Evolutionary conservation across 768 basidiomycete species (phyloP).

Genomic region (Sistotremastrum niveocremeum): DNA sequence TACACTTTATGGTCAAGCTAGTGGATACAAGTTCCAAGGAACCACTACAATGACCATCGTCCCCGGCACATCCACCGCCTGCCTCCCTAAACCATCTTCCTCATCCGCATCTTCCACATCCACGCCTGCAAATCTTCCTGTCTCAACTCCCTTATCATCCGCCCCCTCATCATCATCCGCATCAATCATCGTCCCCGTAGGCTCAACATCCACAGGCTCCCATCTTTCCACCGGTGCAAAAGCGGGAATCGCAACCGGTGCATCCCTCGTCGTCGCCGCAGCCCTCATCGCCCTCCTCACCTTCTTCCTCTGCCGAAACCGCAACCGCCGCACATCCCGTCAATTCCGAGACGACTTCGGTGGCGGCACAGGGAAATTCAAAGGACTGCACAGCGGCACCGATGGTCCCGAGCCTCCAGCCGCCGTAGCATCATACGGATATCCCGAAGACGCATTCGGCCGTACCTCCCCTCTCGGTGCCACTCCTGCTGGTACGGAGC

Average conservation of each 20-base stretch:
- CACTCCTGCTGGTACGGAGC: constrained; percentile 7
- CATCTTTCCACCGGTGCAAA: constrained; percentile 27
- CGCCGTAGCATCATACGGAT: constrained; percentile 7
- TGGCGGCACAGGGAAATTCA: constrained; percentile 14
- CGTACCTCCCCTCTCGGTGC: constrained; percentile 10
- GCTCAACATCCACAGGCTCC: constrained; percentile 6
- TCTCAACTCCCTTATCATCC: background rate
- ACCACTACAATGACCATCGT: constrained; percentile 23
- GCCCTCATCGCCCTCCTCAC: constrained; percentile 20
- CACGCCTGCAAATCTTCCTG: background rate
- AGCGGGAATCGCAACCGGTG: constrained; percentile 40
- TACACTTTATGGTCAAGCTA: background rate
- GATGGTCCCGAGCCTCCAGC: constrained; percentile 9
- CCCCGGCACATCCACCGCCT: constrained; percentile 23
- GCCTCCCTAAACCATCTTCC: constrained; percentile 14
- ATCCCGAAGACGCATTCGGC: constrained; percentile 18
- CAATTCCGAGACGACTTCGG: constrained; percentile 15
- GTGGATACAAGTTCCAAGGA: background rate
- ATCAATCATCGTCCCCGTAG: constrained; percentile 14
- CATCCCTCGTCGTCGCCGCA: constrained; percentile 17
- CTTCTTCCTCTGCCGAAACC: constrained; percentile 17
- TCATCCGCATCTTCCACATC: constrained; percentile 7
- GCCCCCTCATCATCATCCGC: constrained; percentile 12
- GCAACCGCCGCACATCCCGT: constrained; percentile 8
- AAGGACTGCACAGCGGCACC: constrained; percentile 7